Base-by-base conservation (phyloP, 495 filamentous ascomycete genomes). In the Tuber borchii region DNA sequence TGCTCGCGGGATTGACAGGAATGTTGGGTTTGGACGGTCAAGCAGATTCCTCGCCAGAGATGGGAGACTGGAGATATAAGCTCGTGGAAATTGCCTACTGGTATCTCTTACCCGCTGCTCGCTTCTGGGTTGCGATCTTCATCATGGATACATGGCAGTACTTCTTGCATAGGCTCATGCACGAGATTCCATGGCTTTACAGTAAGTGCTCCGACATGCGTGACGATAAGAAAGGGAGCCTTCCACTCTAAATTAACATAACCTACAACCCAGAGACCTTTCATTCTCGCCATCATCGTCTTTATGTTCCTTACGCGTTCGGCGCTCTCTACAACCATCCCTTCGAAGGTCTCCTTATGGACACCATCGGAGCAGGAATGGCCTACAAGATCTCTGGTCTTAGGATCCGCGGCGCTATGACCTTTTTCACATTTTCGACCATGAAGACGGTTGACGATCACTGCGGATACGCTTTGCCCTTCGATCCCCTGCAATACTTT, bases 391-490 rank as follows among this genome's bases (percentile, higher is more conserved):
- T 91, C 26, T 86, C 92, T 0, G 87, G 92, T 51, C 90, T 99
- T 89, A 91, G 88, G 45, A 88, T 88, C 70, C 89, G 94, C 48
- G 91, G 95, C 83, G 89, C 88, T 76, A 93, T 97, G 86, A 88
- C 87, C 81, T 97, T 97, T 86, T 97, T 95, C 84, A 91, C 90
- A 19, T 84, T 87, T 83, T 92, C 90, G 65, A 94, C 92, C 70
- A 90, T 97, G 87, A 99, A 99, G 86, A 97, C 94, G 0, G 94
- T 99, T 39, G 94, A 97, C 83, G 95, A 99, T 83, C 95, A 99
- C 84, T 97, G 94, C 84, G 95, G 95, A 75, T 99, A 97, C 81
- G 86, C 88, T n/a, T 89, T 99, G 71, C 95, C 95, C 9, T 98
- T 91, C 89, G 95, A 99, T 84, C 95, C 95, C 31, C 86, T 97